phyloP scores from a whole-genome alignment of 371 early-diverging fungal species.

The Saksenaea oblongispora region DNA sequence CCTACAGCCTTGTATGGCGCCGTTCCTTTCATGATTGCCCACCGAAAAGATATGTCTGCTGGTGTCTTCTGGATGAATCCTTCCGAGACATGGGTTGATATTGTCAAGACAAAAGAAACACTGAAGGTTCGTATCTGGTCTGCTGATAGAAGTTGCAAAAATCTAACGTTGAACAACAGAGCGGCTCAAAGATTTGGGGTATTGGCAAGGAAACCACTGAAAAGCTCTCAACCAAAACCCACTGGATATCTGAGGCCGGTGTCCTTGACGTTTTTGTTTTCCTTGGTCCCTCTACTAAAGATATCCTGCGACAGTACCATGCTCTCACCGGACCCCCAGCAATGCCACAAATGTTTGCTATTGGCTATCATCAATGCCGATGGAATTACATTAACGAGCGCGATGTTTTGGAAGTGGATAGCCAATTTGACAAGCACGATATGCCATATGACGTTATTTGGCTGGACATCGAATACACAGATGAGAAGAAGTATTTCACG shows the following conservation, averaged over 20 bases:
- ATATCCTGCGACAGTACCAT: constrained; percentile 75
- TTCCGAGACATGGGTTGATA: constrained; percentile 97
- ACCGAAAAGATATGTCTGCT: constrained; percentile 59
- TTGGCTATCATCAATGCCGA: constrained; percentile 93
- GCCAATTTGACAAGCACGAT: constrained; percentile 78
- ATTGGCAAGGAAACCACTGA: constrained; percentile 18
- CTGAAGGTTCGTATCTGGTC: constrained; percentile 20
- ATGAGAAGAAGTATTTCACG: constrained; percentile 88
- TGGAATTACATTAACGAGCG: constrained; percentile 91
- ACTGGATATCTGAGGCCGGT: constrained; percentile 96
- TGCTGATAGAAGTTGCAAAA: neutral
- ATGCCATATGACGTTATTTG: constrained; percentile 95
- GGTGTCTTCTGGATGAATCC: constrained; percentile 93
- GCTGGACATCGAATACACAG: constrained; percentile 95
- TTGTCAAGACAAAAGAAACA: constrained; percentile 59
- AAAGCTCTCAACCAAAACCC: constrained; percentile 62
- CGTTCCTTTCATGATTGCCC: constrained; percentile 92
- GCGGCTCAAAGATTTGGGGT: constrained; percentile 20
- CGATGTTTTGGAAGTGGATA: constrained; percentile 83
- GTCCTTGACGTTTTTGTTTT: constrained; percentile 90
- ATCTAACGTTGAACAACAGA: neutral
- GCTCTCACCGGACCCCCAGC: constrained; percentile 79
- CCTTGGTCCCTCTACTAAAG: constrained; percentile 74
- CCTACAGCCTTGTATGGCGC: constrained; percentile 97
- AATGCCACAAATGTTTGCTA: constrained; percentile 88